Conservation (phyloP, 2,329 filamentous ascomycete genomes). For the Magnaporthales sp. region DNA sequence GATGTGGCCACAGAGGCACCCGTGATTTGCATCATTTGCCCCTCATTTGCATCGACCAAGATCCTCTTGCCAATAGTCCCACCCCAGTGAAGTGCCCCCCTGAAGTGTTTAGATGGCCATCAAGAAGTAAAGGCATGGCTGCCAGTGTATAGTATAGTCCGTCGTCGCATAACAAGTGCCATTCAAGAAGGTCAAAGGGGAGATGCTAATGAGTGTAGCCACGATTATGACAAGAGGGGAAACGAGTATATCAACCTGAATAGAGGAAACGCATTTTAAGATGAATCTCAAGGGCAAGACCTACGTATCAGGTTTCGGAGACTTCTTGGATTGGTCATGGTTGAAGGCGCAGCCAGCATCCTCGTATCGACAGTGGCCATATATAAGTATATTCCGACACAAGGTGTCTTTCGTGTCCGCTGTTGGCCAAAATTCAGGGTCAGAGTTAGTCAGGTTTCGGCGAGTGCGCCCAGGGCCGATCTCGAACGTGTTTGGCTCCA, state of each 20-base stretch:
- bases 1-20: background rate
- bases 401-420: slow-evolving; percentile 79
- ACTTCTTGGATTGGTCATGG: slow-evolving; percentile 64
- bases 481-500: background rate
- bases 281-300: slow-evolving; percentile 14
- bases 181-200: background rate
- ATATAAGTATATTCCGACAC: slow-evolving; percentile 88
- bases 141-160: background rate
- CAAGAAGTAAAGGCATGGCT: background rate
- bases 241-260: background rate
- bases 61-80: background rate
- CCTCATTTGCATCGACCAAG: background rate
- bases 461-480: background rate
- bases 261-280: background rate
- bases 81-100: background rate
- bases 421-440: slow-evolving; percentile 2
- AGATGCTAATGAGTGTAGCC: background rate
- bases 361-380: slow-evolving; percentile 86
- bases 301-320: slow-evolving; percentile 40
- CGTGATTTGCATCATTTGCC: background rate
- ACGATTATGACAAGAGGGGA: background rate
- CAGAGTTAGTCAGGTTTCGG: background rate
- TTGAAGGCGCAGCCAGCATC: slow-evolving; percentile 80
- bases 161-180: background rate
- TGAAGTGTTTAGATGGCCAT: background rate